Evolutionary conservation across 805 yeast genomes (phyloP), one percentile per base, ranked within the genome.

Genomic region (Ogataea paraovalis): DNA sequence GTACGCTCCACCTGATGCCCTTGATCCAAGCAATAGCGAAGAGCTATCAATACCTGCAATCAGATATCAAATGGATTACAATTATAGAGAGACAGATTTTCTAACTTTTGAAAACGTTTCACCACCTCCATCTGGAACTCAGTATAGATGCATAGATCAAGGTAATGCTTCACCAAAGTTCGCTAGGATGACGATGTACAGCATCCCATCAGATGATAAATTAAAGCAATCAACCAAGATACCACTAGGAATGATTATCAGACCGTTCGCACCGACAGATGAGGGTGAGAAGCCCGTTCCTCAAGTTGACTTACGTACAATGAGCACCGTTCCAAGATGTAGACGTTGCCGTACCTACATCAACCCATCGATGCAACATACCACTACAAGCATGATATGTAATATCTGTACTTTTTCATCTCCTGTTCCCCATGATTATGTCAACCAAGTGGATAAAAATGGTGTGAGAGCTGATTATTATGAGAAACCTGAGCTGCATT

Each of bases 321-420:
- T 71, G 37, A 74, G 74, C 14, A 88, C 89, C 0, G 96, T 96
- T 0, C 83, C 95, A 30, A 78, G 99, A 56, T 94, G 99, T 68
- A 78, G 80, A 55, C 83, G 98, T 52, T 94, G 99, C 69, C 79
- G 97, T 47, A 80, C 96, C 1, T 94, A 90, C 65, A 74, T 90
- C 52, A 94, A 92, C 62, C 95, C 97, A 3, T 78, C 82, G 18
- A 85, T 87, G 82, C 82, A 78, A 51, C 82, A 80, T 45, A 74
- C 79, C 5, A 82, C 83, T 23, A 78, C 82, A 39, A 71, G 69
- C 48, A 86, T 88, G 66, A 73, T 79, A 12, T 94, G 99, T 72
- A 92, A 92, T 66, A 78, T 94, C 59, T 94, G 99, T 69, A 82
- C 81, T 51, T 86, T 85, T 56, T 78, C 88, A 45, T 85, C 84